Conservation (phyloP, 495 filamentous ascomycete species). For the Aspergillus panamensis region DNA sequence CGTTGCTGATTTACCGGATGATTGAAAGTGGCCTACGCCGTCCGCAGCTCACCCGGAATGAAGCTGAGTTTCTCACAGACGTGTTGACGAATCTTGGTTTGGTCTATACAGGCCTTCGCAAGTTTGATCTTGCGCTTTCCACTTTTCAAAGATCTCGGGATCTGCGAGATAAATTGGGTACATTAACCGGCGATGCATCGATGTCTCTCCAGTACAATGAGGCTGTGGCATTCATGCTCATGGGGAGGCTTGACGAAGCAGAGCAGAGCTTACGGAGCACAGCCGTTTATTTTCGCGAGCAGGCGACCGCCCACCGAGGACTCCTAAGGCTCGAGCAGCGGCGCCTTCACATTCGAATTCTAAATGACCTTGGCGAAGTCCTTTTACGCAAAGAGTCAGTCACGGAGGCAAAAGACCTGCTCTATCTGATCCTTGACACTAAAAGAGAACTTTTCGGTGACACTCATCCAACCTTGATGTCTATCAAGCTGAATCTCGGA, state of each 20-base stretch:
- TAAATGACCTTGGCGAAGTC: not conserved
- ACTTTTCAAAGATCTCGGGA: not conserved
- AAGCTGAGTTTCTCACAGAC: not conserved
- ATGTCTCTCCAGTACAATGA: not conserved
- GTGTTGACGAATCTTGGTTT: not conserved
- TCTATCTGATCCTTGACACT: not conserved
- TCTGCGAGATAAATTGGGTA: not conserved
- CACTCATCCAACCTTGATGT: not conserved
- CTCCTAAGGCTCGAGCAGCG: not conserved
- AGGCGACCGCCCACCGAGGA: not conserved
- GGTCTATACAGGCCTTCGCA: not conserved
- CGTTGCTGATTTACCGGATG: not conserved
- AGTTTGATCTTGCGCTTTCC: not conserved
- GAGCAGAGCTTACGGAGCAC: not conserved
- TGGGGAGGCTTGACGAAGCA: not conserved
- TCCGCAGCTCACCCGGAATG: not conserved
- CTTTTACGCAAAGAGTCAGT: not conserved
- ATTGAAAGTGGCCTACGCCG: not conserved
- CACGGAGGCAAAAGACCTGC: not conserved
- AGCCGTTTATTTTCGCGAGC: not conserved
- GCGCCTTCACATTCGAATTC: not conserved
- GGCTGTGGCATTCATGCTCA: not conserved
- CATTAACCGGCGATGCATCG: not conserved
- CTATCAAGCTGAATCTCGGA: not conserved
- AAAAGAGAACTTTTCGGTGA: not conserved